A percentile compares a stretch with the other conserved stretches of the same genome.
Evolutionary conservation across 2,329 filamentous ascomycete species (phyloP).

Genomic region (Cercospora janseana): DNA sequence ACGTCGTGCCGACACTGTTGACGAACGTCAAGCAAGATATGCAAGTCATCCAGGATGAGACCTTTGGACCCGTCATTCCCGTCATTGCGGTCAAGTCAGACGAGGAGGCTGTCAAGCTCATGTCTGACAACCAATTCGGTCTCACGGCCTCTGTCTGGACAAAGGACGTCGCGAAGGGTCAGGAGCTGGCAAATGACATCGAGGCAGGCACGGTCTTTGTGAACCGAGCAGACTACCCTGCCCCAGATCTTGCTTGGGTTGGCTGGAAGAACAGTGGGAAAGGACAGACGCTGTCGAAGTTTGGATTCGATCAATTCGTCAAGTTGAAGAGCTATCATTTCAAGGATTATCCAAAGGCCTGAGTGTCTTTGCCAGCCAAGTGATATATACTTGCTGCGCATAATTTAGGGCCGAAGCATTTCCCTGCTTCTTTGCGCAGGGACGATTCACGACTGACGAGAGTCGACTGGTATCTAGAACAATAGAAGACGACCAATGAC

Average conservation of each 20-base stretch:
- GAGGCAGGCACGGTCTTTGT: constrained; percentile 96
- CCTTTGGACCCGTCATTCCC: constrained; percentile 88
- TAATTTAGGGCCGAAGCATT: too few relatives aligned
- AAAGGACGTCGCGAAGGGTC: constrained; percentile 73
- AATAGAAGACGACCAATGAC: too few relatives aligned
- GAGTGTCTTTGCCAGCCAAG: too few relatives aligned
- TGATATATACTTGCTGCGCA: too few relatives aligned
- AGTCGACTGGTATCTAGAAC: too few relatives aligned
- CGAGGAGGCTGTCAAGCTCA: constrained; percentile 74
- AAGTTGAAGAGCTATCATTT: constrained; percentile 95
- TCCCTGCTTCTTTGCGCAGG: too few relatives aligned
- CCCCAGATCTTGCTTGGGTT: constrained; percentile 64
- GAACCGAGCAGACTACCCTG: constrained; percentile 89
- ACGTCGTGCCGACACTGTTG: constrained; percentile 80
- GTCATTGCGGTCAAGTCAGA: constrained; percentile 83
- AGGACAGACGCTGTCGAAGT: constrained; percentile 82
- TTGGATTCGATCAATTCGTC: constrained; percentile 92
- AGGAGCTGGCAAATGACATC: constrained; percentile 73
- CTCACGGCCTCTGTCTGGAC: constrained; percentile 98
- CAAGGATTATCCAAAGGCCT: constrained; percentile 67
- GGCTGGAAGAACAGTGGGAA: constrained; percentile 97
- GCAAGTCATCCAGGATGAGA: constrained; percentile 89
- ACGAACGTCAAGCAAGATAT: constrained; percentile 77
- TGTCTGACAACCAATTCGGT: constrained; percentile 95
- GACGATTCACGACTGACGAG: too few relatives aligned